A percentile compares a stretch with the other conserved stretches of the same genome.
phyloP scores from a whole-genome alignment of 768 basidiomycete species.

The Mycena floridula region DNA sequence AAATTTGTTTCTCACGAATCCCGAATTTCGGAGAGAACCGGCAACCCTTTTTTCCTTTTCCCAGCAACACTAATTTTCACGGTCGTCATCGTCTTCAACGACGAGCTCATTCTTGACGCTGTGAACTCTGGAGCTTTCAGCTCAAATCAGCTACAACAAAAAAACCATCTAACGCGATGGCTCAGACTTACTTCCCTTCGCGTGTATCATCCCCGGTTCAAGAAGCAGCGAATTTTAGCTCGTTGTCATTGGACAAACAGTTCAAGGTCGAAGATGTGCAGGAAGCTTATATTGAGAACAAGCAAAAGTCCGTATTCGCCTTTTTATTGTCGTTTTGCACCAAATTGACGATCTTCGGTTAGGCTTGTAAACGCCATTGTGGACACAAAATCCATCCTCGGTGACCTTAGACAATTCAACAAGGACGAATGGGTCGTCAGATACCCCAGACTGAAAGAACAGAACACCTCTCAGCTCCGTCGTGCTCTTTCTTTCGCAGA shows the following conservation, averaged over 20 bases:
- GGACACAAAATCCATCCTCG: slow-evolving; percentile 60
- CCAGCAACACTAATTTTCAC: no score
- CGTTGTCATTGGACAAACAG: slow-evolving; percentile 29
- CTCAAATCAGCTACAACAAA: not conserved
- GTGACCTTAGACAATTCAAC: slow-evolving; percentile 74
- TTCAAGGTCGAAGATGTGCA: slow-evolving; percentile 67
- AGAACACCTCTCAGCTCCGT: slow-evolving; percentile 32
- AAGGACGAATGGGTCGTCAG: slow-evolving; percentile 82
- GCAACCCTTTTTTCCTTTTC: no score
- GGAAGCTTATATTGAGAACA: slow-evolving; percentile 68
- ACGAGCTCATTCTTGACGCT: no score
- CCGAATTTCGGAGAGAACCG: no score
- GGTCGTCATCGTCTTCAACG: no score
- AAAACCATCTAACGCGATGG: slow-evolving; percentile 21
- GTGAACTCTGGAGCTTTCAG: no score
- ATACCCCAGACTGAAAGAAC: slow-evolving; percentile 65
- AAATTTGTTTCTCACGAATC: no score
- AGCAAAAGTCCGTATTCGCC: slow-evolving; percentile 52
- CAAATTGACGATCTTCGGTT: slow-evolving; percentile 1
- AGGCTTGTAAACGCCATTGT: slow-evolving; percentile 79
- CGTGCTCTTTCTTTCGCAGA: slow-evolving; percentile 84
- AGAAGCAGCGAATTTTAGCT: slow-evolving; percentile 16
- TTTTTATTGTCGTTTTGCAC: not conserved
- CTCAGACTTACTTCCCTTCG: slow-evolving; percentile 33
- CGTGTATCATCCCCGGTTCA: slow-evolving; percentile 30